Base-by-base conservation (phyloP, 352 stramenopile species). In the Phytophthora europaea region DNA sequence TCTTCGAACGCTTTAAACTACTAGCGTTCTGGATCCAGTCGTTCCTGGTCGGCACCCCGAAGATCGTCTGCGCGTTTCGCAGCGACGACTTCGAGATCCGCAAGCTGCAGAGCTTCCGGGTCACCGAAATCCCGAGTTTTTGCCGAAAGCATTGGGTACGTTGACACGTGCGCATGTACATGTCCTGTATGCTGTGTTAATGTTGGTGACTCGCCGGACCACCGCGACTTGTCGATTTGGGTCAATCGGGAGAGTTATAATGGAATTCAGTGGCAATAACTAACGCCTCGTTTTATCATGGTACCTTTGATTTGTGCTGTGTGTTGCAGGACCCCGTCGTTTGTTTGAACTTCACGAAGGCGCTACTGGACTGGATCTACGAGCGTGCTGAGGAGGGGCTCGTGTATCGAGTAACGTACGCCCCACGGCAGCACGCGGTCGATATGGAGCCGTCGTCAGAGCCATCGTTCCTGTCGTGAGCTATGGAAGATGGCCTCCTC, bases 11-110 rank as follows among this genome's bases (percentile, higher is more conserved):
- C 12, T 95, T 89, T 73, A 95, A 95, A 64, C 60, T 93, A 47
- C 67, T 95, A 6, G 83, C 85, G n/a, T 94, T 94, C 67, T 95
- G 88, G 88, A 94, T 95, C 64, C 88, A 95, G 72, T 95, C 88
- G 34, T 95, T 90, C 40, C 38, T 95, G 20, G 86, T 93, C 13
- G 88, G 88, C 7, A 88, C 85, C 9, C 85, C 85, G 12, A 83
- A 75, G 45, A 92, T 95, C 59, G 83, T 93, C 43, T 93, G 83
- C 33, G 88, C 83, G 34, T 95, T 95, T 69, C 85, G 88, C 45
- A 71, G 84, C 58, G 85, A 93, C 51, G 61, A 80, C 7, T 95
- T 92, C 60, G 40, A 80, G 52, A 70, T 94, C 20, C 59, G 69
- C 16, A 94, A 95, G 52, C 67, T 93, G 18, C 86, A 94, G 68